Conservation (phyloP, 805 yeast genomes). For the Zygosaccharomyces gambellarensis region DNA sequence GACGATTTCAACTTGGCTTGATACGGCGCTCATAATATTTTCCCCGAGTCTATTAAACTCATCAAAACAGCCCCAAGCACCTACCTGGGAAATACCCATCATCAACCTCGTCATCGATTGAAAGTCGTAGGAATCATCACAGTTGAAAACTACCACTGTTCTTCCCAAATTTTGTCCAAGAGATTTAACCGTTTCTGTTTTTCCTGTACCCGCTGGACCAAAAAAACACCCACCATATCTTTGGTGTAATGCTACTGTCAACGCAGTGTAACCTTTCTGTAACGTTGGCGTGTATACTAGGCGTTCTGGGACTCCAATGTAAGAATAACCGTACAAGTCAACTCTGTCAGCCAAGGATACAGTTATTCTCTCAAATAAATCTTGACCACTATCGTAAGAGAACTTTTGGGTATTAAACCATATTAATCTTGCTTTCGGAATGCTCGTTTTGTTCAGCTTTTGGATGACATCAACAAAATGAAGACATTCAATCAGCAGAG, state of each 20-base stretch:
- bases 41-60: conserved; percentile 81
- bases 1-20: conserved; percentile 71
- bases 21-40: conserved; percentile 72
- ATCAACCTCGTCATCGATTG: conserved; percentile 73
- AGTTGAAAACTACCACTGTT: conserved; percentile 79
- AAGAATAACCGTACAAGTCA: conserved; percentile 73
- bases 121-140: conserved; percentile 85
- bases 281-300: conserved; percentile 74
- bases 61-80: conserved; percentile 95
- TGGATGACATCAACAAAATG: conserved; percentile 48
- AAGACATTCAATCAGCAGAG: conserved; percentile 60
- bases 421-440: conserved; percentile 20
- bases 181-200: conserved; percentile 86
- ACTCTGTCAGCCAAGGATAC: conserved; percentile 50
- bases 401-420: conserved; percentile 57
- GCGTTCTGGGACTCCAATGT: conserved; percentile 66
- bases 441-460: conserved; percentile 15
- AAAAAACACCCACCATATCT: conserved; percentile 83
- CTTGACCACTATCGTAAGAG: conserved; percentile 31
- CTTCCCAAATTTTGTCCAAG: conserved; percentile 75
- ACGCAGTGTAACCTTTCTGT: conserved; percentile 55
- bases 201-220: conserved; percentile 98
- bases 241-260: conserved; percentile 71
- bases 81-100: conserved; percentile 72
- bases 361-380: conserved; percentile 35